phyloP scores from a whole-genome alignment of 2,329 filamentous ascomycete species.

The Camptophora hylomeconis region DNA sequence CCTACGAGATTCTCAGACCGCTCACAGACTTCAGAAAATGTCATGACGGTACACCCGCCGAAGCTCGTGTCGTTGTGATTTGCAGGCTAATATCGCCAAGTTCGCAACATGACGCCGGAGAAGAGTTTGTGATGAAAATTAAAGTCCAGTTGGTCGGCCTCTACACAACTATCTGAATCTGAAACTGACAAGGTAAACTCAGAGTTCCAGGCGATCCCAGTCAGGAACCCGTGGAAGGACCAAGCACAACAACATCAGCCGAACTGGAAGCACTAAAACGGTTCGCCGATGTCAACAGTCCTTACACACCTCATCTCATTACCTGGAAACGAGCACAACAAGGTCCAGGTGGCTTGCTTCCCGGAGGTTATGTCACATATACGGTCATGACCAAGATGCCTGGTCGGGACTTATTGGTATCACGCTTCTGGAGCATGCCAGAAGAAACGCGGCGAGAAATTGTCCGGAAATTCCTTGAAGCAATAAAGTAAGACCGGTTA shows the following conservation, averaged over 20 bases:
- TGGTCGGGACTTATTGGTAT: constrained; percentile 13
- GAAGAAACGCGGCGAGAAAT: constrained; percentile 10
- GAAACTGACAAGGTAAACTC: constrained; percentile 4
- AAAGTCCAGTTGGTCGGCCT: constrained; percentile 12
- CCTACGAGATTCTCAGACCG: constrained; percentile 11
- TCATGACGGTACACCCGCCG: constrained; percentile 14
- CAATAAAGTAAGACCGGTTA: constrained; percentile 7
- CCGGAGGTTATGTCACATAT: constrained; percentile 17
- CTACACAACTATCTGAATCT: not conserved
- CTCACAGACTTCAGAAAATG: constrained; percentile 13
- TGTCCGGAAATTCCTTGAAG: constrained; percentile 8
- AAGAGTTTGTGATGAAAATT: constrained; percentile 15
- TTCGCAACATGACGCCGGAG: not conserved
- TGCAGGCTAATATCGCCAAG: constrained; percentile 6
- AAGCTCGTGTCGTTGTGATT: constrained; percentile 13
- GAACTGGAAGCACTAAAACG: constrained; percentile 15
- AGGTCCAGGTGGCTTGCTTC: constrained; percentile 11
- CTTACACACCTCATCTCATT: constrained; percentile 15
- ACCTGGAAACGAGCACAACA: constrained; percentile 13
- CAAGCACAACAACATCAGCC: constrained; percentile 13
- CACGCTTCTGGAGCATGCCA: constrained; percentile 16
- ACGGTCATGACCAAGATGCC: constrained; percentile 18
- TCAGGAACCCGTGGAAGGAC: constrained; percentile 6
- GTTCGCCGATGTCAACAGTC: constrained; percentile 10
- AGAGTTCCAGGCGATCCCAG: constrained; percentile 8